A percentile compares a stretch with the other conserved stretches of the same genome.
These are phyloP conservation scores for Allium sativum DNA, from an alignment of 106 monocot species.

Conservation along the genomic window DNA sequence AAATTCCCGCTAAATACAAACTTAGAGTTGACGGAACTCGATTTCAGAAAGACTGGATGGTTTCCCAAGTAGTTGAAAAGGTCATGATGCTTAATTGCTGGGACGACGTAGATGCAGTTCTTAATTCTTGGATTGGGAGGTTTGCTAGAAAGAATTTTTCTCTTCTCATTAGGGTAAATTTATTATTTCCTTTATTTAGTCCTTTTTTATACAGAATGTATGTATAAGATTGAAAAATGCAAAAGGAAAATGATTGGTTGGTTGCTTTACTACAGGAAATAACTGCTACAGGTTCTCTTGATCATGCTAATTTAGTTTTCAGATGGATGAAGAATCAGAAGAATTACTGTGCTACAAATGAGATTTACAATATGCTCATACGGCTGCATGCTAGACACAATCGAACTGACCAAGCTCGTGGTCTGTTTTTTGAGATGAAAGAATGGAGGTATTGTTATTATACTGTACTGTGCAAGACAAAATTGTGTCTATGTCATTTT, in stretches of 20 bases:
- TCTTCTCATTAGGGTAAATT: conserved; percentile 53
- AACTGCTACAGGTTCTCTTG: conserved; percentile 53
- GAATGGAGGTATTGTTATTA: conserved; percentile 51
- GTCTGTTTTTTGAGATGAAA: conserved; percentile 98
- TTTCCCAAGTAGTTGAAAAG: conserved; percentile 68
- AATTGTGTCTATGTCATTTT: too few relatives aligned
- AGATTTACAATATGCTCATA: conserved; percentile 62
- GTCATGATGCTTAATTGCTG: conserved; percentile 51
- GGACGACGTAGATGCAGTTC: conserved; percentile 73
- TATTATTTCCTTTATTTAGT: background rate
- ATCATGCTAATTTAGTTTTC: conserved; percentile 77
- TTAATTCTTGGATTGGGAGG: conserved; percentile 81
- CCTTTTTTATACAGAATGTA: background rate
- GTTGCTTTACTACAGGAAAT: conserved; percentile 51
- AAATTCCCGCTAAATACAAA: conserved; percentile 64
- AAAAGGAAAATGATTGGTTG: too few relatives aligned
- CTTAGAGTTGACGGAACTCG: conserved; percentile 45
- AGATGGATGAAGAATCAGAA: conserved; percentile 91
- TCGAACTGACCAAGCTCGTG: conserved; percentile 86
- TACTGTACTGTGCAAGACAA: too few relatives aligned
- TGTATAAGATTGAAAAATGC: too few relatives aligned
- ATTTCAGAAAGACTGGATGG: conserved; percentile 74
- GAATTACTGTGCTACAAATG: conserved; percentile 43
- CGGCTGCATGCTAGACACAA: conserved; percentile 74
- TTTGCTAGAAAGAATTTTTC: conserved; percentile 78